phyloP scores from a whole-genome alignment of 1,139 yeast genomes.

The Yamadazyma blattariae region DNA sequence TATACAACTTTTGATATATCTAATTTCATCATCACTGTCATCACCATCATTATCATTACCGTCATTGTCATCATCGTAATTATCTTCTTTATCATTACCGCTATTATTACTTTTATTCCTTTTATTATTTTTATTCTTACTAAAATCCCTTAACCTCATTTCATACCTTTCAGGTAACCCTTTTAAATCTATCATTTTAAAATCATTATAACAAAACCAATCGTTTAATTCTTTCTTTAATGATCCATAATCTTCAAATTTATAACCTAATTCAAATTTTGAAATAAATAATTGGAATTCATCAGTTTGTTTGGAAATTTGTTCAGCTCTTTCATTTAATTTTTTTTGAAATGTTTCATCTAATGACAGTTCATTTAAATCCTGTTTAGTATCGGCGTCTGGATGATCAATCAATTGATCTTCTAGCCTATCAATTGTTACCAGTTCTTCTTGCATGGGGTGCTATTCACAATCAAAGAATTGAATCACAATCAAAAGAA shows the following conservation, averaged over 20 bases:
- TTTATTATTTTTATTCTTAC: neutral
- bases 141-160: neutral
- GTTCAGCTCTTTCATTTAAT: constrained; percentile 45
- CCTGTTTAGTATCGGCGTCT: constrained; percentile 35
- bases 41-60: no score
- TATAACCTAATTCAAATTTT: constrained; percentile 44
- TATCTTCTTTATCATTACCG: no score
- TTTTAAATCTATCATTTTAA: constrained; percentile 25
- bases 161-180: constrained; percentile 14
- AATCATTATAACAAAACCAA: constrained; percentile 63
- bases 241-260: constrained; percentile 36
- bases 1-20: constrained; percentile 3
- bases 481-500: no score
- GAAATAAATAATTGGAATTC: constrained; percentile 29
- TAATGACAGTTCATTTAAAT: constrained; percentile 27
- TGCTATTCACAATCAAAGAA: no score
- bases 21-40: neutral
- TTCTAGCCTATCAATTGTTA: constrained; percentile 44
- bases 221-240: constrained; percentile 52
- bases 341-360: constrained; percentile 47
- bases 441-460: constrained; percentile 38
- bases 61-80: no score
- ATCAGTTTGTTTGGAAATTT: constrained; percentile 19
- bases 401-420: constrained; percentile 49
- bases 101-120: no score